Percentiles rank a stretch among this genome's conserved stretches.
Conservation (phyloP, 768 basidiomycete species). For the Naganishia kalamii region DNA sequence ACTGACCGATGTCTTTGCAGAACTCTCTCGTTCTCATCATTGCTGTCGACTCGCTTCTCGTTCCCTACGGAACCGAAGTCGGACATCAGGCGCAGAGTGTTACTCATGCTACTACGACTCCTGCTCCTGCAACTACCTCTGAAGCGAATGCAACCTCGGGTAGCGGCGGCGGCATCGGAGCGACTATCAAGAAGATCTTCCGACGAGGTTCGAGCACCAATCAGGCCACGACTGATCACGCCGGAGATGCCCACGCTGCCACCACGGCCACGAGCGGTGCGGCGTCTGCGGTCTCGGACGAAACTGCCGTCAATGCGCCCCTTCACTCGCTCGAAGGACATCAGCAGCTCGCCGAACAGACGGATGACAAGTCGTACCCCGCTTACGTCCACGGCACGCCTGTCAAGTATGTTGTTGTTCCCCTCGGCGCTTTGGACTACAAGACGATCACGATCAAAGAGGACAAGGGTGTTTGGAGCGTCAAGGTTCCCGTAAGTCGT, state of each 20-base stretch:
- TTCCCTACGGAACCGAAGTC: not conserved
- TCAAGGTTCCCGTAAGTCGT: slow-evolving; percentile 14
- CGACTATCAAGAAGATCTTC: slow-evolving; percentile 17
- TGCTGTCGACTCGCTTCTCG: slow-evolving; percentile 5
- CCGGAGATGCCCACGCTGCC: not conserved
- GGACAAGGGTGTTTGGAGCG: slow-evolving; percentile 3
- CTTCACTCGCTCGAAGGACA: slow-evolving; percentile 3
- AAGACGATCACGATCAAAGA: slow-evolving; percentile 1
- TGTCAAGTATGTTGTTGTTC: slow-evolving; percentile 31
- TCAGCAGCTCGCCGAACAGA: slow-evolving; percentile 4
- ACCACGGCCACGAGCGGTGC: not conserved
- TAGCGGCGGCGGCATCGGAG: slow-evolving; percentile 4
- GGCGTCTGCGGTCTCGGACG: not conserved
- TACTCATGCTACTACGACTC: not conserved
- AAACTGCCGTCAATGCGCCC: slow-evolving; percentile 7
- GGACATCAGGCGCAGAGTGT: not conserved
- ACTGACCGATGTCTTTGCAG: not conserved
- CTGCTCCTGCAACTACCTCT: not conserved
- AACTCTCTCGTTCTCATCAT: slow-evolving; percentile 7
- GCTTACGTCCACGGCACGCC: slow-evolving; percentile 5
- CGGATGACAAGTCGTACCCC: not conserved
- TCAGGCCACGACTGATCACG: not conserved
- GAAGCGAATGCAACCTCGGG: not conserved
- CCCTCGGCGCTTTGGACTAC: slow-evolving; percentile 39
- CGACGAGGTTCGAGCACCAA: not conserved